Percentiles rank a stretch among this genome's conserved stretches.
Conservation (phyloP, 139 green algal genomes). For the Coelastrella sp. region DNA sequence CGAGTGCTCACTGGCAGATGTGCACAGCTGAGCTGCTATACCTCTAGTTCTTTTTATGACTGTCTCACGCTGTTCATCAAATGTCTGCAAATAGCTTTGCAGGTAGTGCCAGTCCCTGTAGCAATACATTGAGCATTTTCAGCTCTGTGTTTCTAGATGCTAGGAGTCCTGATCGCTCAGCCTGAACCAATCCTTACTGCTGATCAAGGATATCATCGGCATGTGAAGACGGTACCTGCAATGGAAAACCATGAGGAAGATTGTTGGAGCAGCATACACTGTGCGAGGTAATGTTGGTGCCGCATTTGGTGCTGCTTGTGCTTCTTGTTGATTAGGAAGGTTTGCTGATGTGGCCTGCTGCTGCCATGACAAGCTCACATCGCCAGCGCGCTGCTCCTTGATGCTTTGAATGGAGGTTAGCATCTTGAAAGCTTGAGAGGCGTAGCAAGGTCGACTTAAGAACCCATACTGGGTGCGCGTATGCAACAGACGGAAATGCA, state of each 20-base stretch:
- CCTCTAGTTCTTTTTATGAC: slow-evolving; percentile 81
- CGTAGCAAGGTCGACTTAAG: too few species aligned
- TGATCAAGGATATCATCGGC: background rate
- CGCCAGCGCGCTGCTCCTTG: background rate
- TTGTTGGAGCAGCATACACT: too few species aligned
- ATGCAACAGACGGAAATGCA: too few species aligned
- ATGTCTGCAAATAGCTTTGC: slow-evolving; percentile 52
- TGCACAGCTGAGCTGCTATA: background rate
- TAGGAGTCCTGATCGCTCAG: background rate
- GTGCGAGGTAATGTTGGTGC: too few species aligned
- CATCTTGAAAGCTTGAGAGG: background rate
- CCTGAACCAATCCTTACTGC: background rate
- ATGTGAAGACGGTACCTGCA: background rate
- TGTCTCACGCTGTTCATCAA: slow-evolving; percentile 75
- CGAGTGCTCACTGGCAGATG: background rate
- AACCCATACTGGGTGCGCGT: too few species aligned
- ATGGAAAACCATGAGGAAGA: background rate
- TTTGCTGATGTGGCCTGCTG: background rate
- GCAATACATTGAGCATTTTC: background rate
- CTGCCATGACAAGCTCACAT: background rate
- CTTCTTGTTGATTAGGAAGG: background rate
- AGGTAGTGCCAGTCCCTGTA: slow-evolving; percentile 60
- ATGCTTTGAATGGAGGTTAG: background rate
- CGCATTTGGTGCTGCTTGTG: too few species aligned
- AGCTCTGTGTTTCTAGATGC: background rate